Evolutionary conservation across 2,329 filamentous ascomycete genomes (phyloP).

Genomic region (Chalaropsis thielavioides): DNA sequence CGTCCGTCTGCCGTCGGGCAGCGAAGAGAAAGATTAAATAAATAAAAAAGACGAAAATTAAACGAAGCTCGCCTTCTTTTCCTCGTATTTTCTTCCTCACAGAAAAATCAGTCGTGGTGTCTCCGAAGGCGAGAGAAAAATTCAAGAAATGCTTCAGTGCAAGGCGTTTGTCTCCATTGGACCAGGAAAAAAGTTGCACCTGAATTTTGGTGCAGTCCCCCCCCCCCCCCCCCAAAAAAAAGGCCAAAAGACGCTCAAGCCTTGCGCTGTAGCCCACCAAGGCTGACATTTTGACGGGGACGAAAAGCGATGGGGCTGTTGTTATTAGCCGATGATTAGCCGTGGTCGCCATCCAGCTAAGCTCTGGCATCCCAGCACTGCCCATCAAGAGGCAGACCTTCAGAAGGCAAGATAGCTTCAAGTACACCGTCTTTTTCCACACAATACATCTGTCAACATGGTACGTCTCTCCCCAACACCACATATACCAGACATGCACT

Average conservation of each 20-base stretch:
- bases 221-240: background rate
- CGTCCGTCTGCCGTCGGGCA: background rate
- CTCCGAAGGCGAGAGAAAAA: background rate
- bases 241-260: slow-evolving; percentile 3
- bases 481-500: background rate
- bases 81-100: background rate
- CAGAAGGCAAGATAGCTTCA: background rate
- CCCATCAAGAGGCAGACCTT: background rate
- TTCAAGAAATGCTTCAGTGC: background rate
- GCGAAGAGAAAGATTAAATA: background rate
- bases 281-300: background rate
- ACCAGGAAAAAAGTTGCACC: slow-evolving; percentile 7
- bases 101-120: slow-evolving; percentile 3
- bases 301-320: background rate
- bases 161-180: slow-evolving; percentile 7
- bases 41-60: background rate
- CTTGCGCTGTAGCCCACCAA: slow-evolving; percentile 10
- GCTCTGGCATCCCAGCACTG: background rate
- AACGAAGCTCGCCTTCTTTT: background rate
- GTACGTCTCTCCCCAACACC: background rate
- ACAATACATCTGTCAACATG: slow-evolving; percentile 1
- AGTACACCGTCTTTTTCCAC: background rate
- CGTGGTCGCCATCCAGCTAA: background rate
- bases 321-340: slow-evolving; percentile 8
- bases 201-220: background rate